Percentiles rank a stretch among this genome's conserved stretches.
These are phyloP conservation scores for Chiua virens DNA, from an alignment of 768 basidiomycete species.

Conservation along the genomic window DNA sequence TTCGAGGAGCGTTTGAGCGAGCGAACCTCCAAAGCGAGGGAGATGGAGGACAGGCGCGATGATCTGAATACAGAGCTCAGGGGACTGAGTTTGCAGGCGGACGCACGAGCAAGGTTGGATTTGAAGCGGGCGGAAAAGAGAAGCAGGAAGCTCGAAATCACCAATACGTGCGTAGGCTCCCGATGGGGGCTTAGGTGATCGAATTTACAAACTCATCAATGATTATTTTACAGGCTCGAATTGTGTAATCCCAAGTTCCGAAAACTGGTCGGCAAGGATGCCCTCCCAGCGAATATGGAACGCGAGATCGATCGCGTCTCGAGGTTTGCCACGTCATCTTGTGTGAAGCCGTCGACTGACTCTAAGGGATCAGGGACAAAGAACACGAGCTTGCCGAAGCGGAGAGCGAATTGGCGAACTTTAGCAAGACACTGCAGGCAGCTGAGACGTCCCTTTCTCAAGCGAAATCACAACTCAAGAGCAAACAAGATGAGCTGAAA, in stretches of 20 bases:
- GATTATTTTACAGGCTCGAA: constrained; percentile 51
- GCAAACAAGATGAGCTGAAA: constrained; percentile 62
- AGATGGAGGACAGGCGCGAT: constrained; percentile 70
- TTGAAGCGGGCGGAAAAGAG: constrained; percentile 69
- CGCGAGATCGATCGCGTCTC: constrained; percentile 60
- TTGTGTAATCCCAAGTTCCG: constrained; percentile 59
- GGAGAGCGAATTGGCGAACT: constrained; percentile 34
- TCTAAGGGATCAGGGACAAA: constrained; percentile 51
- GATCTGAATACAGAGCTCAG: constrained; percentile 68
- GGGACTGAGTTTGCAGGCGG: constrained; percentile 73
- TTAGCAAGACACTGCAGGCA: constrained; percentile 59
- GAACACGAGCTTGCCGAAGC: constrained; percentile 54
- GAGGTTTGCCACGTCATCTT: constrained; percentile 38
- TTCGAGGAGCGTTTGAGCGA: constrained; percentile 65
- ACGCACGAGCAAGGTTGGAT: constrained; percentile 75
- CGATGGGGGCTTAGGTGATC: background rate
- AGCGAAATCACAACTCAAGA: constrained; percentile 57
- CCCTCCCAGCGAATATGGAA: constrained; percentile 69
- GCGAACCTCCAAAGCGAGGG: constrained; percentile 50
- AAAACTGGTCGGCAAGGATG: constrained; percentile 61
- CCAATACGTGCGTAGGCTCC: constrained; percentile 55
- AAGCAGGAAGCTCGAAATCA: constrained; percentile 63
- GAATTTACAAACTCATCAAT: background rate
- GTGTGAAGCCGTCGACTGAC: background rate
- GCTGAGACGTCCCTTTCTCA: constrained; percentile 62